These are phyloP conservation scores for Nemania abortiva DNA, from an alignment of 2,329 filamentous ascomycete species.

Conservation along the genomic window DNA sequence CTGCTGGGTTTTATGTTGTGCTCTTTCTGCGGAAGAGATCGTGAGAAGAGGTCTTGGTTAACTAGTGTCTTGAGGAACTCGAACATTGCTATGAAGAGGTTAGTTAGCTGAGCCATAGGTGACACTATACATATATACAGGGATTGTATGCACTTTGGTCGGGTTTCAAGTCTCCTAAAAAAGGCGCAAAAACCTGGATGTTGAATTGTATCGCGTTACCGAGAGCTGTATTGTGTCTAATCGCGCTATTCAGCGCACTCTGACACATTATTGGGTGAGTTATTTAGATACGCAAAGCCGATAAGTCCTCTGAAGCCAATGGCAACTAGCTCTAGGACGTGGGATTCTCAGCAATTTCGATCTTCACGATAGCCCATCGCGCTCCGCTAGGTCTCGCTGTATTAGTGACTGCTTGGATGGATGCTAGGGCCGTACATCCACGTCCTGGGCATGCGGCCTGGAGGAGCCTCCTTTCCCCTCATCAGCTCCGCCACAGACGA, in stretches of 20 bases:
- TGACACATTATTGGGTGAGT: no score
- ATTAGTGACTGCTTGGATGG: not conserved
- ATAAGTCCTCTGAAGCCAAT: no score
- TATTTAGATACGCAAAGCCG: no score
- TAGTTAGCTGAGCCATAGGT: no score
- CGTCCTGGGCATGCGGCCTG: not conserved
- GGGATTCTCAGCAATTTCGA: not conserved
- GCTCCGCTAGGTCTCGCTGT: no score
- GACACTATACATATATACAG: no score
- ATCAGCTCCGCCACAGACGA: no score
- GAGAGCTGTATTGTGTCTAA: constrained; percentile 9
- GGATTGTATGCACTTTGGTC: not conserved
- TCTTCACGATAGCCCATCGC: not conserved
- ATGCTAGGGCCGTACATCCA: not conserved
- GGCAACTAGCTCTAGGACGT: no score
- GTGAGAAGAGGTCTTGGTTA: not conserved
- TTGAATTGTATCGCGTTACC: constrained; percentile 15
- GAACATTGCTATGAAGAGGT: no score
- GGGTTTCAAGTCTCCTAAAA: not conserved
- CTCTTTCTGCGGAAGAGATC: not conserved
- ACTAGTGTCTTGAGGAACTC: no score
- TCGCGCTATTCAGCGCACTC: no score
- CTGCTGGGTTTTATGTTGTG: not conserved
- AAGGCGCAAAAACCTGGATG: not conserved
- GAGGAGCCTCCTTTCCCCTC: constrained; percentile 10